Conservation (phyloP, 768 basidiomycete genomes). For the Pholiota molesta region DNA sequence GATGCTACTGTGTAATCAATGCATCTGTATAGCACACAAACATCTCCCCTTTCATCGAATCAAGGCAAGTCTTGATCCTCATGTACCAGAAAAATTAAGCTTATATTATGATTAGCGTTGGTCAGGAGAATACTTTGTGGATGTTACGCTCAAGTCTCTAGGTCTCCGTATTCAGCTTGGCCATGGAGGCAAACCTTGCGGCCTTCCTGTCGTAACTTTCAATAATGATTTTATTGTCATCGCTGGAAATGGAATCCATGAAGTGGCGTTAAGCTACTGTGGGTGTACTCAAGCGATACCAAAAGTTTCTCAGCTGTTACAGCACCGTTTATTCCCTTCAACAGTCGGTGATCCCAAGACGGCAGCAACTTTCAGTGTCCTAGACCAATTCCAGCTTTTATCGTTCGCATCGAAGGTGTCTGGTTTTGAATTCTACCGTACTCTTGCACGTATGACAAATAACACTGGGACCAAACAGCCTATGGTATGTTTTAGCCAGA, state of each 20-base stretch:
- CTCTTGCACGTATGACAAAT: slow-evolving; percentile 26
- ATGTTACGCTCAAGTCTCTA: slow-evolving; percentile 19
- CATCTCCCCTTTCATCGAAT: too few relatives aligned
- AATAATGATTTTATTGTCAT: slow-evolving; percentile 33
- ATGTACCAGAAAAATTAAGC: too few relatives aligned
- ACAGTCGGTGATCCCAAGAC: slow-evolving; percentile 21
- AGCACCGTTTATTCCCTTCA: slow-evolving; percentile 22
- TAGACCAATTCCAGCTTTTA: slow-evolving; percentile 30
- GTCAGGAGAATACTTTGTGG: slow-evolving; percentile 9
- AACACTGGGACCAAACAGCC: slow-evolving; percentile 26
- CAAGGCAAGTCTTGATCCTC: too few relatives aligned
- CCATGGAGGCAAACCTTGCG: slow-evolving; percentile 21
- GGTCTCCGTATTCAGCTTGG: slow-evolving; percentile 32
- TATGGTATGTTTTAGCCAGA: slow-evolving; percentile 21
- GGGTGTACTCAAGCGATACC: slow-evolving; percentile 21
- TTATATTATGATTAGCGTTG: too few relatives aligned
- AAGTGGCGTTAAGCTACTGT: slow-evolving; percentile 34
- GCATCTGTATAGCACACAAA: too few relatives aligned
- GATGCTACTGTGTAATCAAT: too few relatives aligned
- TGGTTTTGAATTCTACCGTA: slow-evolving; percentile 32
- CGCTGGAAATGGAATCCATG: slow-evolving; percentile 30
- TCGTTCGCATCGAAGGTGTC: slow-evolving; percentile 30
- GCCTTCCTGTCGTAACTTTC: slow-evolving; percentile 5
- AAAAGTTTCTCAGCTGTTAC: slow-evolving; percentile 24
- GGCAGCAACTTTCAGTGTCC: slow-evolving; percentile 27